Evolutionary conservation across 2,329 filamentous ascomycete genomes (phyloP).

Genomic region (Calycina herbarum): DNA sequence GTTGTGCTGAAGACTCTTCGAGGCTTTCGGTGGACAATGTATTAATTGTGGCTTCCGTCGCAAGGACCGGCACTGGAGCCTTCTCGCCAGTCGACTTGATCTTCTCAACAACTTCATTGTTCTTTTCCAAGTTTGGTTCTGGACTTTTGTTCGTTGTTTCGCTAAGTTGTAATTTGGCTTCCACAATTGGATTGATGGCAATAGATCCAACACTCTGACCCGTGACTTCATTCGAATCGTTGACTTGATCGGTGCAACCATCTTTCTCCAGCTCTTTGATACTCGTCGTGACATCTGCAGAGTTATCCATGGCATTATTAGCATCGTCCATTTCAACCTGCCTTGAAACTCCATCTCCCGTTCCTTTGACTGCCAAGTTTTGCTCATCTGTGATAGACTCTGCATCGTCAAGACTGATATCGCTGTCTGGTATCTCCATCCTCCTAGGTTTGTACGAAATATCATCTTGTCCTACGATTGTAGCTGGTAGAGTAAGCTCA

Average conservation of each 20-base stretch:
- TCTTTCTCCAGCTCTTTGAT: not conserved
- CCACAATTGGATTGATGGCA: not conserved
- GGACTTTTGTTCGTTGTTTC: not conserved
- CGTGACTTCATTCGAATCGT: not conserved
- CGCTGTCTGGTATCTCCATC: slow-evolving; percentile 3
- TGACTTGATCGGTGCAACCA: not conserved
- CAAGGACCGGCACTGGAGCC: not conserved
- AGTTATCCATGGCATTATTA: not conserved
- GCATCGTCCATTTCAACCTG: not conserved
- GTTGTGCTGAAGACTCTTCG: not conserved
- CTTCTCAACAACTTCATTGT: not conserved
- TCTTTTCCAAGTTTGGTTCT: not conserved
- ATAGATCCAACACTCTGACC: not conserved
- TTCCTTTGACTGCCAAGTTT: not conserved
- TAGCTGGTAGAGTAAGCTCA: not conserved
- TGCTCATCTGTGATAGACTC: not conserved
- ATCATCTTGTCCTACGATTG: not conserved
- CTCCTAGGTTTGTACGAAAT: not conserved
- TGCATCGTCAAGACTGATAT: not conserved
- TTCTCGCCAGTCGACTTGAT: not conserved
- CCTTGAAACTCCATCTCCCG: not conserved
- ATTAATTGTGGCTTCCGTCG: not conserved
- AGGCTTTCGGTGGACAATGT: not conserved
- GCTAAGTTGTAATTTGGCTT: not conserved
- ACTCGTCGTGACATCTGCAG: not conserved